Base-by-base conservation (phyloP, 2,329 filamentous ascomycete species). In the Claviceps sp. region DNA sequence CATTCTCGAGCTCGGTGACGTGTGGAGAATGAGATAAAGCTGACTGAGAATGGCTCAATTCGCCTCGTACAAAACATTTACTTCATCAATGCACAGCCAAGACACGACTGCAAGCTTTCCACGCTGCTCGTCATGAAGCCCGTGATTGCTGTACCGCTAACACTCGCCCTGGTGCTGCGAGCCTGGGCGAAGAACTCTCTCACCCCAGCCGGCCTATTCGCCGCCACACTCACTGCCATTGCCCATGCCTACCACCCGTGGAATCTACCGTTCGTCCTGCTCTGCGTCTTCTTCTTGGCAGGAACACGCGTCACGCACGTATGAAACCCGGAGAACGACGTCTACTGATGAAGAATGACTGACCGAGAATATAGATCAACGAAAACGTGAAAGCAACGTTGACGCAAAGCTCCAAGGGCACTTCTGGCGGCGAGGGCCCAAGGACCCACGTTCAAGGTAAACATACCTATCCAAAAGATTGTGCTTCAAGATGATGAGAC, bases 231-330 rank as follows among this genome's bases (percentile, higher is more conserved):
- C 44, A 95, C 90, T 4, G 90, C 89, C 4, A 66, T 78, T 46
- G 80, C 85, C 11, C 93, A 98, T 66, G 89, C 89, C 16, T 70
- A 90, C n/a, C 90, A 97, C 67, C 91, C 91, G 3, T 96, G 89
- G 84, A 87, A 87, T 55, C 73, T 90, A n/a, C 90, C 89, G n/a
- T 94, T 96, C 69, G 78, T 78, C 30, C 75, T 96, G 11, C 75
- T 97, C 2, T 78, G 79, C 48, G 78, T 89, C 39, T 97, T 97
- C 72, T 97, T 95, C 68, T 71, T 95, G 3, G 81, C 85, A 4
- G 93, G 89, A 1, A 95, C 86, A 1, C 74, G 82, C 50, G 89
- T 84, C 1, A 96, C 91, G 0, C 90, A 91, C 72, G 87, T 89
- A 66, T 16, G 59, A 52, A 42, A 54, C 47, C 44, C 26, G 47